Evolutionary conservation across 495 filamentous ascomycete genomes (phyloP).

Genomic region (Stereocaulon alpinum): DNA sequence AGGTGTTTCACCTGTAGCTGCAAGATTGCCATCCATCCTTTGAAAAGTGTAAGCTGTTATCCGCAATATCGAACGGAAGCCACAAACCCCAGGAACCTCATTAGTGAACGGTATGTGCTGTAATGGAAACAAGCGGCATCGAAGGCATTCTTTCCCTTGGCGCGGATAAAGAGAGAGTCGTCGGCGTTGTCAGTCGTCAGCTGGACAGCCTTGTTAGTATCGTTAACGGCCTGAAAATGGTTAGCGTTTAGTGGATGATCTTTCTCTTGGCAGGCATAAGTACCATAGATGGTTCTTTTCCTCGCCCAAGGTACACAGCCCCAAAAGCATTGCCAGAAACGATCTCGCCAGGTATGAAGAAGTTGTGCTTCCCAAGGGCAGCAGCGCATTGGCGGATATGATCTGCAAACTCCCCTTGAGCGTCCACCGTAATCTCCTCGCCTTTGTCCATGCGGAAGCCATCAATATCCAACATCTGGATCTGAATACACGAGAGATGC

Average conservation of each 20-base stretch:
- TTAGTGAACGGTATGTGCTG: slow-evolving; percentile 38
- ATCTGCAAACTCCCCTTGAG: slow-evolving; percentile 35
- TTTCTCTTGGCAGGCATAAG: neutral
- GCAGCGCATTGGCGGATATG: slow-evolving; percentile 33
- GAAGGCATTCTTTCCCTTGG: slow-evolving; percentile 29
- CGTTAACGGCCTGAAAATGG: slow-evolving; percentile 9
- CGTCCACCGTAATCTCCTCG: slow-evolving; percentile 37
- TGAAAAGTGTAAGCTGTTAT: slow-evolving; percentile 5
- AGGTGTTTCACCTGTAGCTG: slow-evolving; percentile 31
- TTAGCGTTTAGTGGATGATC: neutral
- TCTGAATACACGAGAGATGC: slow-evolving; percentile 32
- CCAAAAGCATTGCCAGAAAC: slow-evolving; percentile 31
- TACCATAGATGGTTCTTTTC: slow-evolving; percentile 27
- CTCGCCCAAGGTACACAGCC: slow-evolving; percentile 31
- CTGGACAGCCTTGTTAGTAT: slow-evolving; percentile 23
- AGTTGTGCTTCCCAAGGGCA: slow-evolving; percentile 36
- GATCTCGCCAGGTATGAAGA: slow-evolving; percentile 40
- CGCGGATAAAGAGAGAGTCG: slow-evolving; percentile 25
- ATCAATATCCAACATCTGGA: slow-evolving; percentile 39
- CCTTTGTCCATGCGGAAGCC: slow-evolving; percentile 42
- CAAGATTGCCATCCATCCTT: slow-evolving; percentile 34
- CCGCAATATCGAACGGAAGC: neutral
- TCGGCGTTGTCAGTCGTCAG: slow-evolving; percentile 23
- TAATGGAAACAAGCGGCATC: slow-evolving; percentile 42
- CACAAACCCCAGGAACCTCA: slow-evolving; percentile 36